phyloP scores from a whole-genome alignment of 306 rosid species.

The Spatholobus suberectus region DNA sequence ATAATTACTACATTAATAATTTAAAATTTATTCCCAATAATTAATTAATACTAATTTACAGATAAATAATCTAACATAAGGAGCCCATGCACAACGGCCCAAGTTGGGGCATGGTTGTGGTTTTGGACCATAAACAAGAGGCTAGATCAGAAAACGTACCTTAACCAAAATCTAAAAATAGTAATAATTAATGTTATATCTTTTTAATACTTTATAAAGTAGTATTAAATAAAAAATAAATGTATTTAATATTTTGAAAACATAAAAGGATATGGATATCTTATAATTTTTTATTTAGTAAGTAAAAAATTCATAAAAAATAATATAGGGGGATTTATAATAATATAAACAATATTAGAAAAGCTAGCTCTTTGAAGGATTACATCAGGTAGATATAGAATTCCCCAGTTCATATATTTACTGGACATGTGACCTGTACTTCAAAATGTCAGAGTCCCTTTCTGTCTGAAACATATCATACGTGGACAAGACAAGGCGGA shows the following conservation, averaged over 20 bases:
- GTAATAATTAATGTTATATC: not conserved
- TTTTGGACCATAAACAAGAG: not conserved
- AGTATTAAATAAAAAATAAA: not conserved
- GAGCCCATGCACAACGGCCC: not conserved
- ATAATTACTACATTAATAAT: not conserved
- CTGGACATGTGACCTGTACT: not conserved
- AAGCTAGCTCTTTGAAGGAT: not conserved
- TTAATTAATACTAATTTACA: not conserved
- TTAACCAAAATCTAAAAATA: not conserved
- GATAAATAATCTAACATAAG: not conserved
- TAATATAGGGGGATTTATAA: not conserved
- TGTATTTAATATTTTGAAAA: not conserved
- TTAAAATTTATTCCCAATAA: not conserved
- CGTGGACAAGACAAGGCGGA: constrained; percentile 13
- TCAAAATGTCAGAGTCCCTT: constrained; percentile 24
- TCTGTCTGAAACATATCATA: constrained; percentile 40
- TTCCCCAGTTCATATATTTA: not conserved
- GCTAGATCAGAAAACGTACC: not conserved
- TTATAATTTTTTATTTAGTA: not conserved
- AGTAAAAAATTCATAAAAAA: not conserved
- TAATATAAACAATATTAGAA: not conserved
- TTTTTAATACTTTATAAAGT: not conserved
- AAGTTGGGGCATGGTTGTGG: not conserved
- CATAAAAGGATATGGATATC: not conserved
- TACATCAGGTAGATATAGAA: not conserved